Evolutionary conservation across 164 flowering plant species (phyloP), one percentile per base, ranked within the genome.

Genomic region (Aristolochia contorta): DNA sequence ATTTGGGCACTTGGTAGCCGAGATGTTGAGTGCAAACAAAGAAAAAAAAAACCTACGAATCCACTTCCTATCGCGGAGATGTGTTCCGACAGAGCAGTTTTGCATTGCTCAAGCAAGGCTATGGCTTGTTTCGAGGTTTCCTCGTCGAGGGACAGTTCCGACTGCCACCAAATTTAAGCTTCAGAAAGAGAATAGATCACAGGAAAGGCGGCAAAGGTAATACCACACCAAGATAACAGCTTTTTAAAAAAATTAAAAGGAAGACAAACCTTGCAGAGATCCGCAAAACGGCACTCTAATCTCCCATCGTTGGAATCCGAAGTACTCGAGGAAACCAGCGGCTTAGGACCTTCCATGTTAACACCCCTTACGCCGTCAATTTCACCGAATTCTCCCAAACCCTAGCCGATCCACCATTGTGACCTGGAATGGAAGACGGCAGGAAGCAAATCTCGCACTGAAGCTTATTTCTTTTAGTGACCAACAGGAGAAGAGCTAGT

Each of bases 61-160:
- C 83, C 88, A 58, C 65, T 75, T 61, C 95, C 95, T 64, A 88
- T 67, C 1, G 87, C 45, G 0, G 89, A 74, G 43, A 70, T 59
- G 60, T 77, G 82, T 6, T 84, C 66, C 55, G 67, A 49, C 19
- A 94, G 60, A 53, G 84, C 70, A 54, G 73, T 81, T 64, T 85
- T 86, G 69, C 87, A 82, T 59, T 86, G 88, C 41, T 47, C 70
- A 24, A 88, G 79, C 60, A 94, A 72, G 69, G 71, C 73, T 65
- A 75, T 57, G 14, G 87, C 86, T 65, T 77, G 67, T 12, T 45
- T 46, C 25, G 43, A 67, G 16, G 67, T 63, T 48, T 53, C 74
- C 53, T 83, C 91, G 24, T 81, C 92, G 58, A 88, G 58, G 1
- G 72, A 62, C 27, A 88, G 64, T 33, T 72, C 79, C 53, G 63